Evolutionary conservation across 2,329 filamentous ascomycete genomes (phyloP).

Genomic region (Pseudogymnoascus sp.): DNA sequence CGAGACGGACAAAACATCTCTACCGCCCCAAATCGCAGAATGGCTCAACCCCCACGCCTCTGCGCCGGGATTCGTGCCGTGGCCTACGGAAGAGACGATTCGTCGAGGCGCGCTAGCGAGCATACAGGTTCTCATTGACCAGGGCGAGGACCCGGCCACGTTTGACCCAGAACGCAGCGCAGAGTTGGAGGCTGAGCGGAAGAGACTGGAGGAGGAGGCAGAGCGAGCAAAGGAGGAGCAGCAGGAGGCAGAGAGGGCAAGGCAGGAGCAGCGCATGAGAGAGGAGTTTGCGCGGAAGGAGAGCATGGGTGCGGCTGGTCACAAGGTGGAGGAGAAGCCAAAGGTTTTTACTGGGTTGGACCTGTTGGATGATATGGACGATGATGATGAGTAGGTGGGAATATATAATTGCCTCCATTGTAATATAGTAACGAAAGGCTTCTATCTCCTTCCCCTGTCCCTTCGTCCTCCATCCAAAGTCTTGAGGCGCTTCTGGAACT

Average conservation of each 20-base stretch:
- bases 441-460: slow-evolving; percentile 28
- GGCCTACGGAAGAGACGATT: slow-evolving; percentile 67
- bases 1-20: slow-evolving; percentile 19
- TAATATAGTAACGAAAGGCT: background rate
- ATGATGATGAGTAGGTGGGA: slow-evolving; percentile 27
- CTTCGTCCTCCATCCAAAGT: slow-evolving; percentile 35
- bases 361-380: slow-evolving; percentile 36
- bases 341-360: slow-evolving; percentile 32
- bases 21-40: slow-evolving; percentile 31
- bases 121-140: slow-evolving; percentile 54
- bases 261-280: slow-evolving; percentile 27
- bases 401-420: too few species aligned
- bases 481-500: slow-evolving; percentile 65
- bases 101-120: slow-evolving; percentile 59
- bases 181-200: slow-evolving; percentile 29
- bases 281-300: slow-evolving; percentile 19
- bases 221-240: slow-evolving; percentile 17
- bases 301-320: slow-evolving; percentile 21
- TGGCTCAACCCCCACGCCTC: slow-evolving; percentile 48
- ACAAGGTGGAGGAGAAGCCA: slow-evolving; percentile 32
- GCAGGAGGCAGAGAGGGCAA: slow-evolving; percentile 25
- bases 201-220: slow-evolving; percentile 28
- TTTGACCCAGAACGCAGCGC: slow-evolving; percentile 46
- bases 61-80: slow-evolving; percentile 60
- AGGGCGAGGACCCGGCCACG: slow-evolving; percentile 53